phyloP scores from a whole-genome alignment of 148 eudicot genomes.

The Fagopyrum tataricum region DNA sequence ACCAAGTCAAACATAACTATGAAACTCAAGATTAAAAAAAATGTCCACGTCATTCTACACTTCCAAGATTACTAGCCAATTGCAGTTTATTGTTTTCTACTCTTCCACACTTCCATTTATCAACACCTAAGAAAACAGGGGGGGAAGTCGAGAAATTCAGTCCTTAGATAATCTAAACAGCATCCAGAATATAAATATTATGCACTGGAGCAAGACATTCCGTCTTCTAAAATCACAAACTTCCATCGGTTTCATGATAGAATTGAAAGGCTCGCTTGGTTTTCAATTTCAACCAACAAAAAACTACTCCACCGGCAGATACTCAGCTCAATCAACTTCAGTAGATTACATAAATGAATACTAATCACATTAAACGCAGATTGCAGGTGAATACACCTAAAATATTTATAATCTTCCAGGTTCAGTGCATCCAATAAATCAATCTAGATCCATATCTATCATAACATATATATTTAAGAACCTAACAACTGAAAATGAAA shows the following conservation, averaged over 20 bases:
- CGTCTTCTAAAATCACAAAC: neutral
- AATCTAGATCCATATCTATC: neutral
- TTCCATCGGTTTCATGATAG: neutral
- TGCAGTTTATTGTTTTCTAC: neutral
- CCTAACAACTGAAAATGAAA: conserved; percentile 1
- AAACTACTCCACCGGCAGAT: neutral
- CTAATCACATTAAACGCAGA: neutral
- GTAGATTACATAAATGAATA: neutral
- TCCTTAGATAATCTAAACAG: neutral
- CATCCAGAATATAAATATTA: neutral
- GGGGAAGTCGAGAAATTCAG: neutral
- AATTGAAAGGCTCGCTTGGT: neutral
- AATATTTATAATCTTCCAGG: neutral
- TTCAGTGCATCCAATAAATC: neutral
- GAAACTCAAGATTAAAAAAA: neutral
- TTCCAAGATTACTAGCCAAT: neutral
- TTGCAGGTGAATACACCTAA: neutral
- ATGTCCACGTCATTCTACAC: neutral
- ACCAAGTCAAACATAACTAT: neutral
- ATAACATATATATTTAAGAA: neutral
- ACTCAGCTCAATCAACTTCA: neutral
- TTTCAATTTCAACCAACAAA: conserved; percentile 1
- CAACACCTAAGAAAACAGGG: neutral
- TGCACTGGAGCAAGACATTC: no score
- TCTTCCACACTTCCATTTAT: conserved; percentile 1